Evolutionary conservation across 441 rosid species (phyloP), one percentile per base, ranked within the genome.

Genomic region (Biscutella auriculata): DNA sequence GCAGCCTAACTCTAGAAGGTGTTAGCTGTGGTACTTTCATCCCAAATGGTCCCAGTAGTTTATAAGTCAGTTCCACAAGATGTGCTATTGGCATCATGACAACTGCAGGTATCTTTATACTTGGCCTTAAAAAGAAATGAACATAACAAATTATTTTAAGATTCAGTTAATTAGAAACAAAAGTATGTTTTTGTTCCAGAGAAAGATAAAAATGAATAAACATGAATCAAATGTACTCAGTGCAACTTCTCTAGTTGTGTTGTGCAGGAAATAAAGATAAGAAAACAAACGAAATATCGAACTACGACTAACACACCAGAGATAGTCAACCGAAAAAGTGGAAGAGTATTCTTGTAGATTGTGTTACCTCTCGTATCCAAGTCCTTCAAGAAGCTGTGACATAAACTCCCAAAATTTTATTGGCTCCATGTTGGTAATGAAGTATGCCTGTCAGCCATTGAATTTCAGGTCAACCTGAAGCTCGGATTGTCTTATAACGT

Each of bases 1-100:
- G 86, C 29, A 92, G 85, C 59, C 89, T 82, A 69, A 92, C 71
- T 76, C 96, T 89, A 6, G 98, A 92, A 70, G 98, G 96, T 54
- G 82, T 88, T 71, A 92, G 75, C 70, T 81, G 87, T 6, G 98
- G 98, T 69, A 84, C 83, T 75, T 83, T 86, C 98, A 92, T 92
- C 48, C 96, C 98, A 41, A 76, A 81, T 42, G 91, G 89, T 60
- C 91, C 87, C 15, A 92, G 58, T 19, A 88, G 48, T 69, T 71
- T 78, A 72, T 81, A 92, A 61, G 55, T 56, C 73, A 72, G 65
- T 70, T 92, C 95, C 57, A 92, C 84, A 42, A 83, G 27, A 72
- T 79, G 80, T 34, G 96, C 95, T 52, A 92, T 70, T 40, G 98
- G 98, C 96, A 92, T 82, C 79, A 92, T 60, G 57, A 75, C 77